phyloP scores from a whole-genome alignment of 768 basidiomycete genomes.

The Pleurotus citrinopileatus region DNA sequence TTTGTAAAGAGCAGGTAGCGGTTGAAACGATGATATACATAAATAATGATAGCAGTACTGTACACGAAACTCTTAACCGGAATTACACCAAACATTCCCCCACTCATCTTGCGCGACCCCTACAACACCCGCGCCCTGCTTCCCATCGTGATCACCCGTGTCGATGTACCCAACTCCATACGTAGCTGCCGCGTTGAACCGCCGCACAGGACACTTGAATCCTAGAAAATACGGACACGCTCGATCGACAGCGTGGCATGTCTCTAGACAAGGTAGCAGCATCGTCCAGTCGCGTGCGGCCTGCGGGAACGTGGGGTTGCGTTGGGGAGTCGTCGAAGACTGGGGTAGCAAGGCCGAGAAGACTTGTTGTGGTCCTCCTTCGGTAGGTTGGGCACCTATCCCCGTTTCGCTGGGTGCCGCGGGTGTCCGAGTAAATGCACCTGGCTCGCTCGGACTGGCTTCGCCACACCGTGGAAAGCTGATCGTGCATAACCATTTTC shows the following conservation, averaged over 20 bases:
- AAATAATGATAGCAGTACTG: no score
- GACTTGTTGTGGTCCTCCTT: constrained; percentile 27
- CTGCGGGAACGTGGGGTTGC: constrained; percentile 49
- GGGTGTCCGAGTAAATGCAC: constrained; percentile 29
- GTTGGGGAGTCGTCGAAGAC: constrained; percentile 33
- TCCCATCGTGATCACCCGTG: constrained; percentile 38
- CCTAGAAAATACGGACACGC: constrained; percentile 74
- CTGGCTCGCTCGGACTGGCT: constrained; percentile 29
- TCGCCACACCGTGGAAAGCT: constrained; percentile 78
- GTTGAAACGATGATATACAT: no score
- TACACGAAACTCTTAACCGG: no score
- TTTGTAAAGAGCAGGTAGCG: no score
- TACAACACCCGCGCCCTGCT: constrained; percentile 44
- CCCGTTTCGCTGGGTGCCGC: constrained; percentile 30
- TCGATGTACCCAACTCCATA: constrained; percentile 81
- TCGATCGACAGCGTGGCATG: constrained; percentile 69
- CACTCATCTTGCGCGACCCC: constrained; percentile 60
- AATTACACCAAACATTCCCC: constrained; percentile 79
- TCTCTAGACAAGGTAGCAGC: constrained; percentile 78
- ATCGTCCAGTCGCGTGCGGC: constrained; percentile 47
- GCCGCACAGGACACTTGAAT: constrained; percentile 61
- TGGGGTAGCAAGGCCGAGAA: constrained; percentile 50
- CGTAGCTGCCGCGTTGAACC: constrained; percentile 62
- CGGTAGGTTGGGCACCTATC: constrained; percentile 20
- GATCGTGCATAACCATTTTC: constrained; percentile 73